Base-by-base conservation (phyloP, 345 rosid genomes). In the Psidium guajava region DNA sequence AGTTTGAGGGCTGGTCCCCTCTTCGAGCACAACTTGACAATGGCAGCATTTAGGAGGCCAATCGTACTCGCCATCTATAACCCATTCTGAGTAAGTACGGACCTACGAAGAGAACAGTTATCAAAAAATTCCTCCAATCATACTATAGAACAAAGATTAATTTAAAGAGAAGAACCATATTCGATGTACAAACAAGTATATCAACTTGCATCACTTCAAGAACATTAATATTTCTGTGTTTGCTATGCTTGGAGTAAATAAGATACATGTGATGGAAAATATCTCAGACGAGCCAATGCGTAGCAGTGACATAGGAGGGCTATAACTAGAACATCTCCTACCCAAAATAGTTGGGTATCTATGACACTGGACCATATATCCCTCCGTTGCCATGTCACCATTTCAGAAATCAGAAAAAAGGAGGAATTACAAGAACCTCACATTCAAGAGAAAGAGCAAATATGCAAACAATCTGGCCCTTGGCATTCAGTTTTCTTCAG, bases 31-130 rank as follows among this genome's bases (percentile, higher is more conserved):
- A 85, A 87, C 89, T 89, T 92, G 97, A 90, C 99, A 98, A 20
- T 90, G 91, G 89, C 98, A 95, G 91, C 99, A 97, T 88, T 92
- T 95, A 20, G 93, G 91, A 85, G 99, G 98, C 96, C 98, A 96
- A 82, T 98, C 99, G 89, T 98, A 96, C 88, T 94, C 99, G 86
- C 96, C 99, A 89, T 98, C 99, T 90, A 95, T 98, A 84, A 98
- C 99, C 99, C 99, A 98, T 83, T 98, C 99, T 16, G 99, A 98
- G 93, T 98, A 98, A 21, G 99, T 96, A 44, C 94, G 97, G 75
- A 98, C 90, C 99, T 98, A 89, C 64, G 87, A 64, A 53, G 58
- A 53, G 12, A 82, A 53, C 0, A 0, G 42, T 18, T 13, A 82
- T 53, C 83, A 20, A 7, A 82, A 82, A 36, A n/a, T 53, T 56